Conservation (phyloP, 2,329 filamentous ascomycete genomes). For the Ascochyta viciae-villosae region DNA sequence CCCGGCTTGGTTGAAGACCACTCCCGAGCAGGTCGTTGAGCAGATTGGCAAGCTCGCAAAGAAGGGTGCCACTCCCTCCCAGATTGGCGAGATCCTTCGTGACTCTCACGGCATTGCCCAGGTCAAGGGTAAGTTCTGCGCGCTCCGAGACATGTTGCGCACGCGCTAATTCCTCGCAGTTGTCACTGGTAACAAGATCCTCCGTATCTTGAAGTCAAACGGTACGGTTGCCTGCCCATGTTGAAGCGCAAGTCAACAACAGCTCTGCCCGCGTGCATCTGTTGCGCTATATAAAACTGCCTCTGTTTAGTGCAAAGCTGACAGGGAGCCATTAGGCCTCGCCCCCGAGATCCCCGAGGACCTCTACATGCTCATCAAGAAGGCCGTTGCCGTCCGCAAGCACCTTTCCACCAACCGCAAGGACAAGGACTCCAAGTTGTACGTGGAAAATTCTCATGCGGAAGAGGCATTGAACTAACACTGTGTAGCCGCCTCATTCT, state of each 20-base stretch:
- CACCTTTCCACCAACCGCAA: constrained; percentile 99
- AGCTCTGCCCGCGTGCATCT: constrained; percentile 42
- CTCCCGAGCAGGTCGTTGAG: constrained; percentile 96
- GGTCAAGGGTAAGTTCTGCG: constrained; percentile 79
- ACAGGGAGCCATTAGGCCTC: constrained; percentile 72
- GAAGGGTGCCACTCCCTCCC: constrained; percentile 97
- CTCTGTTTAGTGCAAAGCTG: constrained; percentile 48
- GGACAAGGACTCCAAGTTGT: constrained; percentile 99
- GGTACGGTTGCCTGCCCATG: constrained; percentile 72
- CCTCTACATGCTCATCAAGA: constrained; percentile 99
- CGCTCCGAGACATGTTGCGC: background rate
- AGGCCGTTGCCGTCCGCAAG: constrained; percentile 93
- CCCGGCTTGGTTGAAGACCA: constrained; percentile 98
- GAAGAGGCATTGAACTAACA: constrained; percentile 15
- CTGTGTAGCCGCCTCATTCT: constrained; percentile 84
- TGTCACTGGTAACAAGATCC: constrained; percentile 92
- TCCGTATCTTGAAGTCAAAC: constrained; percentile 96
- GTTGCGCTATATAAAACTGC: constrained; percentile 76
- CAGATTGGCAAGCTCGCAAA: constrained; percentile 99
- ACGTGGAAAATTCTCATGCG: constrained; percentile 17
- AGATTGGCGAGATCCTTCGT: constrained; percentile 98
- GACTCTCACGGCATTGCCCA: constrained; percentile 98
- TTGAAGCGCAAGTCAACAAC: constrained; percentile 51
- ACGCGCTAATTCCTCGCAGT: constrained; percentile 49
- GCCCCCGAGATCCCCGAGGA: constrained; percentile 99